Percentiles rank a stretch among this genome's conserved stretches.
These are phyloP conservation scores for Polyporus tsugae DNA, from an alignment of 1,284 basidiomycete species.

Conservation along the genomic window DNA sequence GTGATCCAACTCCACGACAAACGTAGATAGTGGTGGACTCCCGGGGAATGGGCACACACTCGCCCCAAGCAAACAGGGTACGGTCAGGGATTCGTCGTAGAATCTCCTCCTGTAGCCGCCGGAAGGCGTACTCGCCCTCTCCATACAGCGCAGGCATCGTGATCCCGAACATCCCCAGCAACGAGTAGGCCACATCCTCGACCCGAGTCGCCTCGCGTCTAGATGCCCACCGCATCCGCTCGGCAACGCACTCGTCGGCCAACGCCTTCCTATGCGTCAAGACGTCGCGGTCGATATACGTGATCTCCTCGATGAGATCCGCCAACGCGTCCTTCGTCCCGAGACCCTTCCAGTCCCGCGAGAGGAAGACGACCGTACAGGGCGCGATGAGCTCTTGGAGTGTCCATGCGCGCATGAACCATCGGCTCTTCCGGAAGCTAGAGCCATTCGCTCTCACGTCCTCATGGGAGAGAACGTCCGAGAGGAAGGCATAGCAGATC, in stretches of 20 bases:
- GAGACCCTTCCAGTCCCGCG: neutral
- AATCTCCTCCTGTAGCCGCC: slow-evolving; percentile 10
- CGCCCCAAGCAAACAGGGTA: neutral
- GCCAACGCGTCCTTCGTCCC: neutral
- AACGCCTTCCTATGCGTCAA: neutral
- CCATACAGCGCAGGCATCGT: neutral
- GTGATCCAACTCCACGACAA: too few species aligned
- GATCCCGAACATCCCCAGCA: neutral
- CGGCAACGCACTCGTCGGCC: neutral
- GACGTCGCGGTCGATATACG: neutral
- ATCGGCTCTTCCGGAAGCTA: neutral
- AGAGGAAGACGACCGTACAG: slow-evolving; percentile 2
- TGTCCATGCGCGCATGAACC: slow-evolving; percentile 8
- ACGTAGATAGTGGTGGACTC: neutral
- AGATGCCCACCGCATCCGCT: slow-evolving; percentile 6
- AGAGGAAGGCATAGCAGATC: slow-evolving; percentile 18
- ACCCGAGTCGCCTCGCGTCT: too few species aligned
- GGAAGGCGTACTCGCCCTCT: slow-evolving; percentile 5
- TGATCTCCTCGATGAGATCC: neutral
- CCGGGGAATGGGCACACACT: neutral
- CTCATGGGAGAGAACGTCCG: neutral
- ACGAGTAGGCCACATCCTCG: neutral
- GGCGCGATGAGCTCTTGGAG: slow-evolving; percentile 15
- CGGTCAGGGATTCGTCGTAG: neutral
- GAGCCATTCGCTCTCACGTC: neutral